phyloP scores from a whole-genome alignment of 192 early-diverging fungal species.

The Gryganskiella cystojenkinii region DNA sequence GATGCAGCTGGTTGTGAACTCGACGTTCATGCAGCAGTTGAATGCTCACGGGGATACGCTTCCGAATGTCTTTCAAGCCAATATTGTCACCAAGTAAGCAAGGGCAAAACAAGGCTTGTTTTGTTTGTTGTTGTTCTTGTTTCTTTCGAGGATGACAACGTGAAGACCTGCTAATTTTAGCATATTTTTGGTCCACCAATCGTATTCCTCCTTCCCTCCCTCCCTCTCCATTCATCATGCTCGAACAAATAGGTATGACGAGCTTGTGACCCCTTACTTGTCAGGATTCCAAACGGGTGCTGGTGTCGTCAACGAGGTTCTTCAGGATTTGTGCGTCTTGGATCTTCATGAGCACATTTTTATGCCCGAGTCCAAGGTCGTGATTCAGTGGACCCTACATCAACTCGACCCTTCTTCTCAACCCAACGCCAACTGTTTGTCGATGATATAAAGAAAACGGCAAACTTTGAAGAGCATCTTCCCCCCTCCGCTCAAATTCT shows the following conservation, averaged over 20 bases:
- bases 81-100: constrained; percentile 13
- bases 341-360: constrained; percentile 1
- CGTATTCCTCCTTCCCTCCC: no score
- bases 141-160: no score
- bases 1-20: not conserved
- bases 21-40: not conserved
- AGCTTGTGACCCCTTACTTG: constrained; percentile 6
- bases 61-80: constrained; percentile 8
- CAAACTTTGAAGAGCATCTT: no score
- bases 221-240: no score
- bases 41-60: constrained; percentile 8
- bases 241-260: constrained; percentile 9
- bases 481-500: no score
- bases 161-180: no score
- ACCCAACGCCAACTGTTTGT: no score
- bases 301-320: not conserved
- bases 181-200: not conserved
- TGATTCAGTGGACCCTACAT: constrained; percentile 2
- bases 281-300: constrained; percentile 3
- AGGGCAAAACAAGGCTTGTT: no score
- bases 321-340: constrained; percentile 2
- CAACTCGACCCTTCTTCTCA: constrained; percentile 6
- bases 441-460: no score
- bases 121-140: no score
- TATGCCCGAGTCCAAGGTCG: not conserved